Conservation (phyloP, 2,329 filamentous ascomycete genomes). For the Trichoderma simmonsii region DNA sequence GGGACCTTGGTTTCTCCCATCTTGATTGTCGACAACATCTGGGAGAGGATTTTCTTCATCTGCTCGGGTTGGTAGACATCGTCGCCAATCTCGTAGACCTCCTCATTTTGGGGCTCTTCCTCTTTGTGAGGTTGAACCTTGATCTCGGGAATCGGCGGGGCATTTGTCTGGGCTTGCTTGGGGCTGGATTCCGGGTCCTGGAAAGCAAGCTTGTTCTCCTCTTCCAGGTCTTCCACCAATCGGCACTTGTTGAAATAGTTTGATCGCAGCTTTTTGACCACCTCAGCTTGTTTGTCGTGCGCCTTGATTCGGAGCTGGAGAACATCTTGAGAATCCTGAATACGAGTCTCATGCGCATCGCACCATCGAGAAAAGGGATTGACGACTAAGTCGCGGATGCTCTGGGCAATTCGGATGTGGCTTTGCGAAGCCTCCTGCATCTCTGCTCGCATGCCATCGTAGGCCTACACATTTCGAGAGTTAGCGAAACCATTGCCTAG, state of each 20-base stretch:
- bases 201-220: constrained; percentile 98
- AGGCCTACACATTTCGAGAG: constrained; percentile 58
- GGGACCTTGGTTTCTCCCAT: constrained; percentile 91
- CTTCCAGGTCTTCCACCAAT: constrained; percentile 90
- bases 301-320: constrained; percentile 86
- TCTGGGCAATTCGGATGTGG: constrained; percentile 93
- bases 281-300: constrained; percentile 86
- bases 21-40: constrained; percentile 84
- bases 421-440: constrained; percentile 88
- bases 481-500: constrained; percentile 19
- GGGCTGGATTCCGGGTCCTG: constrained; percentile 77
- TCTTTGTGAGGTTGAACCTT: constrained; percentile 72
- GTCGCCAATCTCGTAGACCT: constrained; percentile 86
- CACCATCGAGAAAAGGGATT: constrained; percentile 95
- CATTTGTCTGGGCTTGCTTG: constrained; percentile 45
- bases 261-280: constrained; percentile 87
- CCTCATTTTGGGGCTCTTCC: constrained; percentile 64
- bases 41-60: constrained; percentile 81
- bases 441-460: constrained; percentile 86
- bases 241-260: constrained; percentile 99
- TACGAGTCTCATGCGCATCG: constrained; percentile 85
- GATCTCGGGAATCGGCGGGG: constrained; percentile 77
- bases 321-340: constrained; percentile 93
- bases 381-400: constrained; percentile 92
- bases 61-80: constrained; percentile 80